phyloP scores from a whole-genome alignment of 768 basidiomycete species.

The Tremella mesenterica region DNA sequence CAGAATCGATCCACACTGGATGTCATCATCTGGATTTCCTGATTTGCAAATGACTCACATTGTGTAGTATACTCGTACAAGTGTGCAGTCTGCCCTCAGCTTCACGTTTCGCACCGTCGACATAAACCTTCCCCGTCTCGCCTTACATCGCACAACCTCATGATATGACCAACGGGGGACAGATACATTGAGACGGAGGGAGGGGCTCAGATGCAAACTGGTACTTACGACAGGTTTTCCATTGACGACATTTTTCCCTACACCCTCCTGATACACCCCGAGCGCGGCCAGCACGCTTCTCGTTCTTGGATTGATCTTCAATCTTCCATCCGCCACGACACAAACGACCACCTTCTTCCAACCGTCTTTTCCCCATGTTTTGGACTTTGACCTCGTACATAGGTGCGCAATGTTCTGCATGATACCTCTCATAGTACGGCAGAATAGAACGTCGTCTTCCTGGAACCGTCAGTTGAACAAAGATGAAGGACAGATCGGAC shows the following conservation, averaged over 20 bases:
- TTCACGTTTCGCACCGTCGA: too few species aligned
- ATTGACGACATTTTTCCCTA: constrained; percentile 55
- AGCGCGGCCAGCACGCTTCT: constrained; percentile 70
- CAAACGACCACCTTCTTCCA: constrained; percentile 98
- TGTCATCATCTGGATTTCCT: constrained; percentile 8
- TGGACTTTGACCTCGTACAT: constrained; percentile 72
- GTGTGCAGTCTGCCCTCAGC: constrained; percentile 34
- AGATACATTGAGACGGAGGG: too few species aligned
- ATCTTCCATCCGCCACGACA: constrained; percentile 76
- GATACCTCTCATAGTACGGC: constrained; percentile 85
- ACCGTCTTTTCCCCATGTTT: constrained; percentile 93
- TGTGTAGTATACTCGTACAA: constrained; percentile 61
- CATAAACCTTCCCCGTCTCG: too few species aligned
- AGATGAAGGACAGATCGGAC: constrained; percentile 26
- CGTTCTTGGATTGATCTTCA: constrained; percentile 64
- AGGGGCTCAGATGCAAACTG: background rate
- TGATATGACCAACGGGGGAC: too few species aligned
- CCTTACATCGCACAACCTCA: too few species aligned
- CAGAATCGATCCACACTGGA: constrained; percentile 69
- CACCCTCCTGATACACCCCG: constrained; percentile 88
- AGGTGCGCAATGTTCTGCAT: constrained; percentile 88
- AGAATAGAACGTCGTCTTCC: constrained; percentile 78
- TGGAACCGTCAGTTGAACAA: constrained; percentile 10
- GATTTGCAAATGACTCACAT: constrained; percentile 49
- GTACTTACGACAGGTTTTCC: constrained; percentile 58